Percentiles rank a stretch among this genome's conserved stretches.
Evolutionary conservation across 2,329 filamentous ascomycete species (phyloP).

Genomic region (Venturia aucupariae): DNA sequence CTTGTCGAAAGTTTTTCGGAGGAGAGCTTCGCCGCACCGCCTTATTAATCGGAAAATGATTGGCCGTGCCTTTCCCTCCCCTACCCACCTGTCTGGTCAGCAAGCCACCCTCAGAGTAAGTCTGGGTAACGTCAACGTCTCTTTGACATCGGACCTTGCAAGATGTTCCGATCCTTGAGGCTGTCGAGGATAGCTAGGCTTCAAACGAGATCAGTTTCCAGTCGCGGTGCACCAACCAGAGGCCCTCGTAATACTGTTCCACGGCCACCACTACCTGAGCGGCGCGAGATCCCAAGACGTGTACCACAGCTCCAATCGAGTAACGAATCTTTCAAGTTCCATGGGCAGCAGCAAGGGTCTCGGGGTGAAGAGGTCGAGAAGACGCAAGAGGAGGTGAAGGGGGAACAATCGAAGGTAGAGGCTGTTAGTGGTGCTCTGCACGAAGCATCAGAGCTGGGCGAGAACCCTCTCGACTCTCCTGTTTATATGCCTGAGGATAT

Average conservation of each 20-base stretch:
- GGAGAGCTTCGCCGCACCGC: neutral
- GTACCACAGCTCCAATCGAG: slow-evolving; percentile 8
- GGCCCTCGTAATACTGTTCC: slow-evolving; percentile 22
- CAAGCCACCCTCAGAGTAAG: neutral
- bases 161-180: slow-evolving; percentile 18
- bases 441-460: slow-evolving; percentile 28
- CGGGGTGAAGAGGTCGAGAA: neutral
- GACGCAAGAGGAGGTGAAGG: slow-evolving; percentile 17
- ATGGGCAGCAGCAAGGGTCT: slow-evolving; percentile 6
- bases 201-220: neutral
- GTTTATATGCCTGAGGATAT: slow-evolving; percentile 54
- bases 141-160: neutral
- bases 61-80: neutral
- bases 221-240: slow-evolving; percentile 20
- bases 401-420: slow-evolving; percentile 28
- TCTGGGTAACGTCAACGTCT: slow-evolving; percentile 1
- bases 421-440: slow-evolving; percentile 38
- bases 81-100: neutral
- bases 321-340: neutral
- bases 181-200: slow-evolving; percentile 21
- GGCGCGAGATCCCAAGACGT: neutral
- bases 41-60: neutral
- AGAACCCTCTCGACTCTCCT: slow-evolving; percentile 46
- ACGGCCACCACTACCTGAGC: slow-evolving; percentile 18
- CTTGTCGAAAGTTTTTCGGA: neutral